These are phyloP conservation scores for Pyrrhoderma lamaoense DNA, from an alignment of 1,284 basidiomycete genomes.

Conservation along the genomic window DNA sequence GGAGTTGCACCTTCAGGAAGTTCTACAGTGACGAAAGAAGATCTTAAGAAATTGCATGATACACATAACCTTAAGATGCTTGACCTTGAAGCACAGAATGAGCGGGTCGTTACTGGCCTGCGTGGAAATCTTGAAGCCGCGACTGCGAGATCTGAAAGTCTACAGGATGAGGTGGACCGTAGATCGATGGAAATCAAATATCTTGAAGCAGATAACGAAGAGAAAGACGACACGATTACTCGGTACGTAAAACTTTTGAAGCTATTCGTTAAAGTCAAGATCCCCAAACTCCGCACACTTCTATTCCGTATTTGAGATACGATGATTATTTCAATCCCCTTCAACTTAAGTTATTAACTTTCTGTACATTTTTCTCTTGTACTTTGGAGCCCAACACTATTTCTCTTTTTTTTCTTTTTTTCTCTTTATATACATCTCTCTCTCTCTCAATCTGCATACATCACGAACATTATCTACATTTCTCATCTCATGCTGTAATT, in stretches of 20 bases:
- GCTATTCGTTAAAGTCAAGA: slow-evolving; percentile 12
- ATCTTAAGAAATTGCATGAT: slow-evolving; percentile 66
- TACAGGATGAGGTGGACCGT: slow-evolving; percentile 52
- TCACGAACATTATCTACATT: too few species aligned
- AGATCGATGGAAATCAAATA: slow-evolving; percentile 75
- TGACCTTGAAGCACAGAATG: slow-evolving; percentile 68
- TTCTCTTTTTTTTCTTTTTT: slow-evolving; percentile 1
- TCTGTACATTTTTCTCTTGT: background rate
- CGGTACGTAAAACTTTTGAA: slow-evolving; percentile 61
- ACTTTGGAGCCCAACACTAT: background rate
- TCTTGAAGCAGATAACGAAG: slow-evolving; percentile 70
- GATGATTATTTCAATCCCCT: background rate
- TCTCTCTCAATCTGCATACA: too few species aligned
- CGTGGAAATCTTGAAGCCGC: slow-evolving; percentile 57
- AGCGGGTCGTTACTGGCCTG: slow-evolving; percentile 49
- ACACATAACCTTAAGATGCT: slow-evolving; percentile 76
- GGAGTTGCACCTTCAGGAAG: slow-evolving; percentile 35
- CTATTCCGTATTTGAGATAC: slow-evolving; percentile 11
- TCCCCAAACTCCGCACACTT: slow-evolving; percentile 12
- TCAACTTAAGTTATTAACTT: slow-evolving; percentile 12
- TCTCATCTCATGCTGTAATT: background rate
- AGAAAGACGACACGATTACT: slow-evolving; percentile 63
- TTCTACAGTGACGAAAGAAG: slow-evolving; percentile 60
- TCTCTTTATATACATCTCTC: too few species aligned
- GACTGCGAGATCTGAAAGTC: slow-evolving; percentile 44